phyloP scores from a whole-genome alignment of 768 basidiomycete species.

The Tricholoma flavovirens region DNA sequence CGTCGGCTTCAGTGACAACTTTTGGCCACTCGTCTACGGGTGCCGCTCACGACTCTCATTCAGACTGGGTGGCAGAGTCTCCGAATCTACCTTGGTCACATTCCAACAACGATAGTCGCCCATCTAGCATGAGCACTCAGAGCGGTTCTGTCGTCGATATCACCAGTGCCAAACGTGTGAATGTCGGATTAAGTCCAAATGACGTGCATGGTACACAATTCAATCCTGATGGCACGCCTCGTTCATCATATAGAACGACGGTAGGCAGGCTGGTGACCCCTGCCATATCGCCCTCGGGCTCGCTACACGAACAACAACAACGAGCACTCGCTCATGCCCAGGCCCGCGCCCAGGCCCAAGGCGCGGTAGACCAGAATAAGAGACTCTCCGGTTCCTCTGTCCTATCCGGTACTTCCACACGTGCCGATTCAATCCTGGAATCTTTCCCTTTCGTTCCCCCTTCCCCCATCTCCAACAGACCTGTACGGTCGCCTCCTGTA shows the following conservation, averaged over 20 bases:
- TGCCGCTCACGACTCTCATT: conserved; percentile 20
- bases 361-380: conserved; percentile 37
- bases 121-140: conserved; percentile 60
- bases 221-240: conserved; percentile 33
- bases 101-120: conserved; percentile 38
- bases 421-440: conserved; percentile 80
- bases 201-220: conserved; percentile 16
- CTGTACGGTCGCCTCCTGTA: conserved; percentile 66
- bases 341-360: conserved; percentile 52
- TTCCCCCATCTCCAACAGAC: conserved; percentile 81
- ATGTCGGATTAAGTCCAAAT: conserved; percentile 40
- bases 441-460: conserved; percentile 88
- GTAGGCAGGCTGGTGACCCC: conserved; percentile 59
- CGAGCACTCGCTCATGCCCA: conserved; percentile 57
- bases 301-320: conserved; percentile 64
- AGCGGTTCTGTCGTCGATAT: conserved; percentile 55
- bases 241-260: conserved; percentile 51
- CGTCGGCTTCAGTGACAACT: conserved; percentile 35
- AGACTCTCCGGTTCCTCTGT: conserved; percentile 63
- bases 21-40: conserved; percentile 29
- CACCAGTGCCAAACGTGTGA: conserved; percentile 62
- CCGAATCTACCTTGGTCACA: conserved; percentile 39
- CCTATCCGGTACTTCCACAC: conserved; percentile 61
- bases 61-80: conserved; percentile 32
- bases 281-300: conserved; percentile 23